phyloP scores from a whole-genome alignment of 1,284 basidiomycete genomes.

The Apiotrichum sp. region DNA sequence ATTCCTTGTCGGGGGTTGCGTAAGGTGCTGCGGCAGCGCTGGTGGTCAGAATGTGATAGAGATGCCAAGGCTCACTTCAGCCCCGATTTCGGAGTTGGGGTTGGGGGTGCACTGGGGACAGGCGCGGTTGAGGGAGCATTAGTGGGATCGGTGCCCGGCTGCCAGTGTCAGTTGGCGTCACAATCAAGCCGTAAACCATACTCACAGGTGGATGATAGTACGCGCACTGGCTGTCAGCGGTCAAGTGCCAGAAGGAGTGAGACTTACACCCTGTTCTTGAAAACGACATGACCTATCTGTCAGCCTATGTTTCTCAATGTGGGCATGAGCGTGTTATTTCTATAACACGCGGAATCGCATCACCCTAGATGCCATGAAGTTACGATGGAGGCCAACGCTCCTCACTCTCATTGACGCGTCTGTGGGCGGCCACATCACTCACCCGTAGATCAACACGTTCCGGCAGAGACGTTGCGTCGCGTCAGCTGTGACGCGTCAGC shows the following conservation, averaged over 20 bases:
- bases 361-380: no score
- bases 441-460: conserved; percentile 85
- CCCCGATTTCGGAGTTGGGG: conserved; percentile 8
- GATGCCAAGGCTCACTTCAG: conserved; percentile 15
- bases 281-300: conserved; percentile 66
- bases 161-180: not conserved
- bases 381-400: not conserved
- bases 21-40: conserved; percentile 9
- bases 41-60: not conserved
- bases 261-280: conserved; percentile 64
- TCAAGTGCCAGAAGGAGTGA: not conserved
- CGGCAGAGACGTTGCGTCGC: conserved; percentile 65
- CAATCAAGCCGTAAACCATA: not conserved
- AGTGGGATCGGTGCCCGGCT: conserved; percentile 14
- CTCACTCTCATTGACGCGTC: no score
- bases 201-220: conserved; percentile 72
- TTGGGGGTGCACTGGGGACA: not conserved
- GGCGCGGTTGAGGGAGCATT: conserved; percentile 2
- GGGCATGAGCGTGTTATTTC: no score
- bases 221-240: conserved; percentile 51
- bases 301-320: no score
- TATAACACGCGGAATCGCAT: no score
- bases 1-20: conserved; percentile 45
- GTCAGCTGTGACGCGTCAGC: conserved; percentile 42
- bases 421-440: conserved; percentile 30